These are phyloP conservation scores for Mimosa bimucronata DNA, from an alignment of 306 rosid species.

Conservation along the genomic window DNA sequence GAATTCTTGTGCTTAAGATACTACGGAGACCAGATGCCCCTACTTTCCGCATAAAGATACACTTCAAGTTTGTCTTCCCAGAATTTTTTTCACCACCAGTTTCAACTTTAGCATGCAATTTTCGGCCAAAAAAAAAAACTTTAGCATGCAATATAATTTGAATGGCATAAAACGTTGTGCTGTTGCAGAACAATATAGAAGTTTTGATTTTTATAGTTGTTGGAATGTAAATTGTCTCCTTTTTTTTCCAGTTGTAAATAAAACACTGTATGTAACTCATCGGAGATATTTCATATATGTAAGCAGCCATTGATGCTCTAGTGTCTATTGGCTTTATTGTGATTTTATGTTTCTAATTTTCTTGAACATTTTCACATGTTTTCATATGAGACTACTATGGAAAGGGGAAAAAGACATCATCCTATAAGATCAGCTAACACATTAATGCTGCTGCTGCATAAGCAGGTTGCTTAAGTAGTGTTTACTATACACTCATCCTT, in stretches of 20 bases:
- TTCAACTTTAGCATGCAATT: conserved; percentile 14
- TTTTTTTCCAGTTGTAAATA: conserved; percentile 11
- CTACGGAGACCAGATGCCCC: background rate
- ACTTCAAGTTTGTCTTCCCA: background rate
- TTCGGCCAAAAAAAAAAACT: too few species aligned
- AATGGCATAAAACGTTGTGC: conserved; percentile 27
- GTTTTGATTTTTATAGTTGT: background rate
- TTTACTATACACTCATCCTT: conserved; percentile 9
- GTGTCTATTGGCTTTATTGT: background rate
- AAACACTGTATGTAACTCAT: conserved; percentile 7
- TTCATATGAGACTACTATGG: background rate
- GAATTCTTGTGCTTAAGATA: background rate
- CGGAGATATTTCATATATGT: background rate
- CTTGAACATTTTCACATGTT: background rate
- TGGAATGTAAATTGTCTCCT: background rate
- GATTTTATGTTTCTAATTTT: background rate
- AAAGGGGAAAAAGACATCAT: background rate
- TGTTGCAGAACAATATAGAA: conserved; percentile 21
- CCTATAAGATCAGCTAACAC: background rate
- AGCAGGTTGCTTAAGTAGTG: background rate
- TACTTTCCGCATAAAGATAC: background rate
- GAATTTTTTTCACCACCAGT: conserved; percentile 18
- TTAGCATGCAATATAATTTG: too few species aligned
- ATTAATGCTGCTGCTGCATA: conserved; percentile 24
- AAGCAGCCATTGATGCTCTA: background rate